Evolutionary conservation across 768 basidiomycete species (phyloP).

Genomic region (Leccinum uliginosum): DNA sequence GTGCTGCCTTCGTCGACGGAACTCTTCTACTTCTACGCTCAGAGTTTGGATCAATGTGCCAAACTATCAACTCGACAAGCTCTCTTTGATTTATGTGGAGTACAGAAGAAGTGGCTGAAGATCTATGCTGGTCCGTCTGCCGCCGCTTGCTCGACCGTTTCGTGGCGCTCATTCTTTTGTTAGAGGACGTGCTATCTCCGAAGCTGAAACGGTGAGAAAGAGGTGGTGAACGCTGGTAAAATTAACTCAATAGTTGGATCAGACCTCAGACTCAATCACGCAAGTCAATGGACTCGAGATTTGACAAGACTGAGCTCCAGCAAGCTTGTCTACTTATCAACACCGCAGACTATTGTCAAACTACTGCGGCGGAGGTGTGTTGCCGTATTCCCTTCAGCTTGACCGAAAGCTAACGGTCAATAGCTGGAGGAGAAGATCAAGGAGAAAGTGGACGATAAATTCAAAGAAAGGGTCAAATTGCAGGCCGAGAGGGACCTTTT

Average conservation of each 20-base stretch:
- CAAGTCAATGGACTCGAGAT: slow-evolving; percentile 75
- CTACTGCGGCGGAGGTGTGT: slow-evolving; percentile 79
- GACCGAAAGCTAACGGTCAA: background rate
- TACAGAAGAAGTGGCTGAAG: slow-evolving; percentile 92
- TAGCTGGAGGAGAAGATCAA: slow-evolving; percentile 92
- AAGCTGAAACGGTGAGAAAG: slow-evolving; percentile 63
- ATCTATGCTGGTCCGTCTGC: slow-evolving; percentile 76
- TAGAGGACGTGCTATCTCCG: slow-evolving; percentile 83
- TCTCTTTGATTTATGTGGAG: slow-evolving; percentile 70
- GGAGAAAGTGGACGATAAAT: slow-evolving; percentile 72
- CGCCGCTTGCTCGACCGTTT: background rate
- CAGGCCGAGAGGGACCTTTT: slow-evolving; percentile 87
- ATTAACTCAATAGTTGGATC: slow-evolving; percentile 11
- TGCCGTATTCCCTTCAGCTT: background rate
- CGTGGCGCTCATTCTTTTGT: background rate
- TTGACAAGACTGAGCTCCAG: slow-evolving; percentile 69
- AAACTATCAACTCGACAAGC: slow-evolving; percentile 83
- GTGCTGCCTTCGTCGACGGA: slow-evolving; percentile 94
- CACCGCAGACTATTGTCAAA: slow-evolving; percentile 96
- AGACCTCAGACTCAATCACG: slow-evolving; percentile 46
- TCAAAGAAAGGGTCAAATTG: slow-evolving; percentile 74
- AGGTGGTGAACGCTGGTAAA: background rate
- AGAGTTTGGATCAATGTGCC: slow-evolving; percentile 91
- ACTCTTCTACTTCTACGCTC: slow-evolving; percentile 95
- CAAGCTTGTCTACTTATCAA: slow-evolving; percentile 90